A percentile compares a stretch with the other conserved stretches of the same genome.
phyloP scores from a whole-genome alignment of 768 basidiomycete genomes.

The Rhizopogon sp. region DNA sequence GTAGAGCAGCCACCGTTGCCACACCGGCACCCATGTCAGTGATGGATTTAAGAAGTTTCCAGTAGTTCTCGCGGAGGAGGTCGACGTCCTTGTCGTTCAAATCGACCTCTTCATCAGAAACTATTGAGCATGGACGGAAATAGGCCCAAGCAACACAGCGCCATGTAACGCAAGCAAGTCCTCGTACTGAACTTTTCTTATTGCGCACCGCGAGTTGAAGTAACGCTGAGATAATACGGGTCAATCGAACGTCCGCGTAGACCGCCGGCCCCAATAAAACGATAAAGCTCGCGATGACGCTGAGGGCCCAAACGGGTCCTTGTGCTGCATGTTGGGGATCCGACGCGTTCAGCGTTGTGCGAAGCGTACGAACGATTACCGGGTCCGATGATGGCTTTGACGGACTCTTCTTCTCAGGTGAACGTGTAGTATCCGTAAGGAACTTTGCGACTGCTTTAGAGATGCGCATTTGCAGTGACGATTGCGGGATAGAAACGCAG shows the following conservation, averaged over 20 bases:
- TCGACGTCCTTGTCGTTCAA: conserved; percentile 20
- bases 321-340: conserved; percentile 62
- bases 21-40: conserved; percentile 58
- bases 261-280: conserved; percentile 60
- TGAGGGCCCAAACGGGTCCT: conserved; percentile 75
- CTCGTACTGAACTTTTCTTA: conserved; percentile 60
- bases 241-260: conserved; percentile 38
- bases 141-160: conserved; percentile 62
- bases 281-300: conserved; percentile 59
- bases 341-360: conserved; percentile 50
- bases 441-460: conserved; percentile 43
- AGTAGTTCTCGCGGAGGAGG: conserved; percentile 32
- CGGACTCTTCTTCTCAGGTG: conserved; percentile 34
- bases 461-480: conserved; percentile 47
- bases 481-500: conserved; percentile 41
- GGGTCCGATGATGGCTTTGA: conserved; percentile 37
- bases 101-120: conserved; percentile 20
- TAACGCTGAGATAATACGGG: conserved; percentile 43
- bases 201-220: conserved; percentile 54
- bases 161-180: conserved; percentile 60
- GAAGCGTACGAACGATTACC: conserved; percentile 58
- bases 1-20: conserved; percentile 48
- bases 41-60: conserved; percentile 46
- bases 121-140: conserved; percentile 42
- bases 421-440: conserved; percentile 35